Conservation (phyloP, 495 filamentous ascomycete species). For the Monascus purpureus region DNA sequence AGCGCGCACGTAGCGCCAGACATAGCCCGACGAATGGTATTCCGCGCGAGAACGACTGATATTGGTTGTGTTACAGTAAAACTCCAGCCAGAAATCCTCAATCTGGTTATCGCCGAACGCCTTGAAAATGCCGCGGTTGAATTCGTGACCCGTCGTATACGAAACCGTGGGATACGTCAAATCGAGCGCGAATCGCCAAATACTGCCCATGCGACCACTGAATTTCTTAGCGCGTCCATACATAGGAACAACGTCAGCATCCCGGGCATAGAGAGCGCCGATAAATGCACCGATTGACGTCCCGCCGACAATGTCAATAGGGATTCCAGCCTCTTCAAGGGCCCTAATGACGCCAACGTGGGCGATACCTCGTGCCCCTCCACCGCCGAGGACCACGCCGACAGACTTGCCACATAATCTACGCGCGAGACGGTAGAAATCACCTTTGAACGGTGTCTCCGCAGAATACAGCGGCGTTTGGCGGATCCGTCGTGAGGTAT, state of each 20-base stretch:
- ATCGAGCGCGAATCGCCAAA: conserved; percentile 94
- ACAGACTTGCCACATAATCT: conserved; percentile 89
- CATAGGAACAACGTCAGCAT: conserved; percentile 94
- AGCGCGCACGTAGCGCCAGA: conserved; percentile 90
- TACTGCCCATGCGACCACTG: conserved; percentile 86
- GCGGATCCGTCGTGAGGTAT: conserved; percentile 72
- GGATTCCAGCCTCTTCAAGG: conserved; percentile 90
- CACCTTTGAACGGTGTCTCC: conserved; percentile 86
- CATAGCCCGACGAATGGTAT: conserved; percentile 88
- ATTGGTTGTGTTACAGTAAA: conserved; percentile 98
- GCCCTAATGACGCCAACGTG: conserved; percentile 91
- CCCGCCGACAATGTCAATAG: conserved; percentile 89
- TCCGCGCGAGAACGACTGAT: conserved; percentile 82
- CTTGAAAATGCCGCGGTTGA: conserved; percentile 98
- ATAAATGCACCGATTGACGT: conserved; percentile 98
- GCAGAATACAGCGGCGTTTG: conserved; percentile 83
- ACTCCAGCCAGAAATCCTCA: conserved; percentile 97
- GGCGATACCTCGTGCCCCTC: conserved; percentile 79
- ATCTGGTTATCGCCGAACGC: conserved; percentile 93
- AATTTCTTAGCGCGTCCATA: conserved; percentile 95
- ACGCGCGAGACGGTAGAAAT: conserved; percentile 87
- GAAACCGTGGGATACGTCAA: conserved; percentile 88
- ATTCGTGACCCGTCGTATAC: conserved; percentile 96
- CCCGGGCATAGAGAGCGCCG: conserved; percentile 85
- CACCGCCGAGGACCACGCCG: conserved; percentile 84